Percentiles rank a stretch among this genome's conserved stretches.
Conservation (phyloP, 306 rosid species). For the Parietaria judaica region DNA sequence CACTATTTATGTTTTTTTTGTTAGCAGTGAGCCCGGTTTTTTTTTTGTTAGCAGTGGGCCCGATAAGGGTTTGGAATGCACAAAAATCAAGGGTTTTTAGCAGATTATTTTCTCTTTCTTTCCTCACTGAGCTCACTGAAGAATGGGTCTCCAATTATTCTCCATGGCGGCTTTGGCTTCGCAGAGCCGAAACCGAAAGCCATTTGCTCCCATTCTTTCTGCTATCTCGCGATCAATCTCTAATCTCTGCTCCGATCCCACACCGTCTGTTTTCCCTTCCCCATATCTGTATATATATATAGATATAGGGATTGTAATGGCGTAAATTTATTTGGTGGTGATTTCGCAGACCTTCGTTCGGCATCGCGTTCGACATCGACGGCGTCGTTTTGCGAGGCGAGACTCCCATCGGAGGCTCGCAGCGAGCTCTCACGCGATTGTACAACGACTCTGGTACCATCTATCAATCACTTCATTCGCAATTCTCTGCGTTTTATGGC, state of each 20-base stretch:
- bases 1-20: too few species aligned
- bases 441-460: conserved; percentile 45
- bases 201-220: conserved; percentile 12
- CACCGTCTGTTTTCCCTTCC: conserved; percentile 28
- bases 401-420: conserved; percentile 72
- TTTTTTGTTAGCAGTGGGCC: too few species aligned
- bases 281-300: not conserved
- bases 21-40: too few species aligned
- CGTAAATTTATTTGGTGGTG: not conserved
- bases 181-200: conserved; percentile 19
- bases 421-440: conserved; percentile 48
- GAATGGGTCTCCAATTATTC: not conserved
- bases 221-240: conserved; percentile 40
- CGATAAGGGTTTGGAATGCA: too few species aligned
- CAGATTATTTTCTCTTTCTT: too few species aligned
- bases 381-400: conserved; percentile 77
- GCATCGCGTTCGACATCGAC: conserved; percentile 90
- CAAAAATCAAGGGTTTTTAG: too few species aligned
- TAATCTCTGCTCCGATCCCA: conserved; percentile 28
- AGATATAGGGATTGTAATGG: not conserved
- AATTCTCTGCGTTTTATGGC: not conserved
- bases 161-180: conserved; percentile 50
- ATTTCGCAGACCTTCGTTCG: conserved; percentile 48
- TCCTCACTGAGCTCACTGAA: too few species aligned
- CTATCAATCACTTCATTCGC: not conserved